These are phyloP conservation scores for Globisporangium middletonii DNA, from an alignment of 352 stramenopile genomes.

Conservation along the genomic window DNA sequence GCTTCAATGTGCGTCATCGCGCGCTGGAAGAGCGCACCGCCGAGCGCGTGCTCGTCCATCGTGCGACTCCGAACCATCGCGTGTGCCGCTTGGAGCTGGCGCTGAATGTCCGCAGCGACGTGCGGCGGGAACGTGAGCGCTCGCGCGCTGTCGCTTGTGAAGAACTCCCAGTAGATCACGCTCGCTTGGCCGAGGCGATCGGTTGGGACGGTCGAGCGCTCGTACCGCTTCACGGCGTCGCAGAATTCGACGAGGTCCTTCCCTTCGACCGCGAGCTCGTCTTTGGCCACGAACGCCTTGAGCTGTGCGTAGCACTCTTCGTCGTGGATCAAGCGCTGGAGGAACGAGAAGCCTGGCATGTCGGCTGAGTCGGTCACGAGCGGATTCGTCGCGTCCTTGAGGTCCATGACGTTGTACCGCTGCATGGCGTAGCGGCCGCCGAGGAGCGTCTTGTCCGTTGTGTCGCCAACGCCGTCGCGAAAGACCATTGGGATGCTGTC, in stretches of 20 bases:
- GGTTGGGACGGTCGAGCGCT: conserved; percentile 55
- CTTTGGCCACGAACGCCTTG: conserved; percentile 66
- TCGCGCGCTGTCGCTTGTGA: conserved; percentile 52
- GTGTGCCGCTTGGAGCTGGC: conserved; percentile 62
- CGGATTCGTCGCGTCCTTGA: conserved; percentile 31
- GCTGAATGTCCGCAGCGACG: conserved; percentile 47
- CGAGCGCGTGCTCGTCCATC: conserved; percentile 17
- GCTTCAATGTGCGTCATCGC: conserved; percentile 66
- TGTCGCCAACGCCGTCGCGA: conserved; percentile 78
- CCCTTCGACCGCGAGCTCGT: conserved; percentile 32
- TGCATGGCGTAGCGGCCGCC: conserved; percentile 78
- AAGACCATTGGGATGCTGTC: conserved; percentile 86
- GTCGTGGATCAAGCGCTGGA: conserved; percentile 85
- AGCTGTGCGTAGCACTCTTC: conserved; percentile 85
- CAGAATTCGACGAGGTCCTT: conserved; percentile 80
- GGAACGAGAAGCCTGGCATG: conserved; percentile 69
- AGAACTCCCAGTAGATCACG: conserved; percentile 83
- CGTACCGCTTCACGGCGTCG: conserved; percentile 80
- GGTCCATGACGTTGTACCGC: conserved; percentile 64
- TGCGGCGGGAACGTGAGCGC: conserved; percentile 54
- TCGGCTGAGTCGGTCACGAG: conserved; percentile 62
- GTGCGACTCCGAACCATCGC: conserved; percentile 17
- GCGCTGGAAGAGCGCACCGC: conserved; percentile 59
- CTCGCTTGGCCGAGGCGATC: conserved; percentile 72
- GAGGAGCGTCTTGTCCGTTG: conserved; percentile 81